phyloP scores from a whole-genome alignment of 441 rosid species.

The Pelargonium hybrid region DNA sequence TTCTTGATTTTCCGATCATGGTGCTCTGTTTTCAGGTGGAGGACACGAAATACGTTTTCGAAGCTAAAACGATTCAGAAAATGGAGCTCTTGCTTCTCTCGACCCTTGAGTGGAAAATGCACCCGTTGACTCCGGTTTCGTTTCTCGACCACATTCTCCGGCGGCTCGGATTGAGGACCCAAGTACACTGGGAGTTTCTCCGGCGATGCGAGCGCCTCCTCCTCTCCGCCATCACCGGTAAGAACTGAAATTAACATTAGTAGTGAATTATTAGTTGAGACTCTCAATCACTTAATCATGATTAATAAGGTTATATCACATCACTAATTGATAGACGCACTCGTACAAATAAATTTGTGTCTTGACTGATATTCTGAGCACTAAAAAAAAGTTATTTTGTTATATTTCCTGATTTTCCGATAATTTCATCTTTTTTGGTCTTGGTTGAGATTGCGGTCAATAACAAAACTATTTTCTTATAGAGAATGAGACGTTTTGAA shows the following conservation, averaged over 20 bases:
- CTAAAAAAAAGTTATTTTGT: too few relatives aligned
- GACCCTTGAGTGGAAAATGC: constrained; percentile 81
- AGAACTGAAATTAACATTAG: constrained; percentile 8
- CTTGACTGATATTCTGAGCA: too few relatives aligned
- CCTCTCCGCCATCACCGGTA: constrained; percentile 56
- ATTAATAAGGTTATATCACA: too few relatives aligned
- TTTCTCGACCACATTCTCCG: constrained; percentile 66
- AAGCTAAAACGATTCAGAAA: constrained; percentile 76
- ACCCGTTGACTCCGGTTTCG: constrained; percentile 75
- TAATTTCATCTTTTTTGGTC: too few relatives aligned
- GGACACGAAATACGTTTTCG: constrained; percentile 55
- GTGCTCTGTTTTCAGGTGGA: constrained; percentile 42
- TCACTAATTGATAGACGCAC: too few relatives aligned
- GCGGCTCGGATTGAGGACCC: constrained; percentile 62
- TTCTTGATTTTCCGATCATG: not conserved
- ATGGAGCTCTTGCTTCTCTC: constrained; percentile 86
- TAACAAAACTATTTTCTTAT: too few relatives aligned
- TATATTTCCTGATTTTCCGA: too few relatives aligned
- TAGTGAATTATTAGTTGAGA: too few relatives aligned
- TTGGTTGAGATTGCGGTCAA: too few relatives aligned
- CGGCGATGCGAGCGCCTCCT: constrained; percentile 55
- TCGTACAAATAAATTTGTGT: too few relatives aligned
- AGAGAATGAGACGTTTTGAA: too few relatives aligned
- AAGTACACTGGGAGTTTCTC: constrained; percentile 66
- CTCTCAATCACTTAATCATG: too few relatives aligned